Conservation (phyloP, 495 filamentous ascomycete species). For the Pyrenula aspistea region DNA sequence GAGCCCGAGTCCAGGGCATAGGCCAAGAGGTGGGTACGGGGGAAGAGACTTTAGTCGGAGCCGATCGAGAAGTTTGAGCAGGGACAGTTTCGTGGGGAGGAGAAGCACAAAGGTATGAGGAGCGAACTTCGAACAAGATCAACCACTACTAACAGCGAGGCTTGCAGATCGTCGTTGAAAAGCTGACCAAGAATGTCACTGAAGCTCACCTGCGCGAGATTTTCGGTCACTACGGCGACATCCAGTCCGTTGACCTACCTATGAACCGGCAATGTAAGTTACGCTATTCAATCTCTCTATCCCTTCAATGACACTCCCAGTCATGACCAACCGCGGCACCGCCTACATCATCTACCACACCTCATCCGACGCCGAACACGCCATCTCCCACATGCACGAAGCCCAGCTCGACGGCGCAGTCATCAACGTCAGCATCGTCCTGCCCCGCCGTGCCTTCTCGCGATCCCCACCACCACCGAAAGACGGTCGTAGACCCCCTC, state of each 20-base stretch:
- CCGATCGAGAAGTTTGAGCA: not conserved
- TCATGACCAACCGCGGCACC: slow-evolving; percentile 81
- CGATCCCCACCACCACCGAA: slow-evolving; percentile 32
- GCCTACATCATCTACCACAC: slow-evolving; percentile 83
- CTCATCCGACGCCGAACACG: slow-evolving; percentile 69
- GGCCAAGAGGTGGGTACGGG: not conserved
- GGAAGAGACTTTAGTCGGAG: not conserved
- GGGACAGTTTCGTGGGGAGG: not conserved
- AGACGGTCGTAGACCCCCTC: slow-evolving; percentile 17
- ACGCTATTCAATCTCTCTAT: not conserved
- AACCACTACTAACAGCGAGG: too few species aligned
- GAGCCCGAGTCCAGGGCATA: not conserved
- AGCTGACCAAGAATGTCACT: slow-evolving; percentile 52
- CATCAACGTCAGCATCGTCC: slow-evolving; percentile 86
- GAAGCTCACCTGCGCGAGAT: slow-evolving; percentile 83
- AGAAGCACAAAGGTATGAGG: not conserved
- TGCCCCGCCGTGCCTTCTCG: slow-evolving; percentile 60
- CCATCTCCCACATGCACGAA: slow-evolving; percentile 97
- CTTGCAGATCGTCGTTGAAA: not conserved
- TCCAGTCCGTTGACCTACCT: slow-evolving; percentile 77
- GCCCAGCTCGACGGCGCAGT: slow-evolving; percentile 81
- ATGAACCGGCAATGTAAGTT: slow-evolving; percentile 72
- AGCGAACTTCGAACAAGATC: too few species aligned
- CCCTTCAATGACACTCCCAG: slow-evolving; percentile 25
- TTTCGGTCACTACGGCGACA: slow-evolving; percentile 78